These are phyloP conservation scores for Ascomycota sp. DNA, from an alignment of 2,329 filamentous ascomycete genomes.

Conservation along the genomic window DNA sequence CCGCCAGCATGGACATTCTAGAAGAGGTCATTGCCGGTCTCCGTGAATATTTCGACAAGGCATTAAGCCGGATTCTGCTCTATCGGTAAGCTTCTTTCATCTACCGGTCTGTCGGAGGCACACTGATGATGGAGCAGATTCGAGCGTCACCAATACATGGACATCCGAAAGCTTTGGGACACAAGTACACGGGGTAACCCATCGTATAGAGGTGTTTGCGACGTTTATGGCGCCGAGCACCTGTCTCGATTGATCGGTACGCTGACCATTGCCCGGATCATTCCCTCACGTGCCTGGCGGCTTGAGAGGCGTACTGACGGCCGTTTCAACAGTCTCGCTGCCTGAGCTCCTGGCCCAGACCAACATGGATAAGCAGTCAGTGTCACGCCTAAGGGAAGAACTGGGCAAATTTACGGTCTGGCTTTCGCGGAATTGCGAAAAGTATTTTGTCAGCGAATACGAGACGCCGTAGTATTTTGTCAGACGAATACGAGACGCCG, in stretches of 20 bases:
- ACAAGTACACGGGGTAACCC: constrained; percentile 34
- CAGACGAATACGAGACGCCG: constrained; percentile 53
- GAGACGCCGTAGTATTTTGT: too few species aligned
- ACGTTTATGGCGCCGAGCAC: constrained; percentile 88
- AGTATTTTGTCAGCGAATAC: constrained; percentile 58
- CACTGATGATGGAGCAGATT: constrained; percentile 35
- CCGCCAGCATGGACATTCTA: constrained; percentile 62
- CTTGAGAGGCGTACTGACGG: constrained; percentile 1
- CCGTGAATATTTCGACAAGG: constrained; percentile 85
- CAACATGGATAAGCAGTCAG: constrained; percentile 89
- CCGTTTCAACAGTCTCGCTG: constrained; percentile 44
- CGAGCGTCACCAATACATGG: constrained; percentile 72
- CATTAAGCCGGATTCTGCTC: constrained; percentile 68
- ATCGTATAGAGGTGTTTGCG: constrained; percentile 49
- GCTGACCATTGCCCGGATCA: constrained; percentile 13
- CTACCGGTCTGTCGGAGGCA: not conserved
- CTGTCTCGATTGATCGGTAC: constrained; percentile 73
- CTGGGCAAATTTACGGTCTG: constrained; percentile 70
- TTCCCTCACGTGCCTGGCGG: too few species aligned
- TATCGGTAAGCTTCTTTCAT: constrained; percentile 38
- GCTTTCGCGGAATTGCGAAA: constrained; percentile 55
- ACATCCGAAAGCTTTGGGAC: constrained; percentile 52
- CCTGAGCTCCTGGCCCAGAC: constrained; percentile 92
- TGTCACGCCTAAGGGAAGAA: constrained; percentile 74
- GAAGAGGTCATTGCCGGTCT: constrained; percentile 76